Evolutionary conservation across 2,329 filamentous ascomycete genomes (phyloP).

Genomic region (Cyanodermella asteris): DNA sequence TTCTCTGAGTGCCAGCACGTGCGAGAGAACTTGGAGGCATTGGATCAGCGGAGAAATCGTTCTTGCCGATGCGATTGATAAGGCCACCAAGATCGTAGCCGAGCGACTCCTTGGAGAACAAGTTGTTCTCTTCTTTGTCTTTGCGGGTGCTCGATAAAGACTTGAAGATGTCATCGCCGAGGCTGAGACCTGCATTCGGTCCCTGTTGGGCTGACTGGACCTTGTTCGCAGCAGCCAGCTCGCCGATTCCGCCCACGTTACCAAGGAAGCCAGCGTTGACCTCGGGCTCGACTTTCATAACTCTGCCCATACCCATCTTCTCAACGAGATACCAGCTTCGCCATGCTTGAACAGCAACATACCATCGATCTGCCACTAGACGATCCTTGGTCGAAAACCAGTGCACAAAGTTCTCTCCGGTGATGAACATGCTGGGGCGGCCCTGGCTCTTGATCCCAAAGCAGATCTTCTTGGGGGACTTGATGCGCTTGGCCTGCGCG

Average conservation of each 20-base stretch:
- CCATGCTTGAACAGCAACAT: slow-evolving; percentile 54
- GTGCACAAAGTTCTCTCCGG: slow-evolving; percentile 70
- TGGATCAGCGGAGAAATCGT: slow-evolving; percentile 4
- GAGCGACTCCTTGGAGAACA: too few relatives aligned
- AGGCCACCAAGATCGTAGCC: too few relatives aligned
- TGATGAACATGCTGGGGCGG: slow-evolving; percentile 63
- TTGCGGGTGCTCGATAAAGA: slow-evolving; percentile 4
- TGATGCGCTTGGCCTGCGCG: slow-evolving; percentile 48
- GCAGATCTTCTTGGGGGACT: slow-evolving; percentile 65
- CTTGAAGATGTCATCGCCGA: neutral
- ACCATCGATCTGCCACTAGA: slow-evolving; percentile 43
- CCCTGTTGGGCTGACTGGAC: neutral
- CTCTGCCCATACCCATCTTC: slow-evolving; percentile 36
- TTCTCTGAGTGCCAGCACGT: slow-evolving; percentile 1
- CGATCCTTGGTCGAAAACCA: slow-evolving; percentile 71
- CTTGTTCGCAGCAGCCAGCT: neutral
- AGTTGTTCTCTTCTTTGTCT: too few relatives aligned
- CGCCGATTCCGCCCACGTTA: neutral
- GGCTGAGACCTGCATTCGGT: neutral
- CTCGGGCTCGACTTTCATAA: neutral
- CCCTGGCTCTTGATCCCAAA: slow-evolving; percentile 85
- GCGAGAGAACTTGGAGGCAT: slow-evolving; percentile 3
- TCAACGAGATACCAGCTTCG: slow-evolving; percentile 80
- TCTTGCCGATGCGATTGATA: slow-evolving; percentile 11
- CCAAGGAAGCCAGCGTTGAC: neutral